phyloP scores from a whole-genome alignment of 441 rosid genomes.

The Populus hybrid region DNA sequence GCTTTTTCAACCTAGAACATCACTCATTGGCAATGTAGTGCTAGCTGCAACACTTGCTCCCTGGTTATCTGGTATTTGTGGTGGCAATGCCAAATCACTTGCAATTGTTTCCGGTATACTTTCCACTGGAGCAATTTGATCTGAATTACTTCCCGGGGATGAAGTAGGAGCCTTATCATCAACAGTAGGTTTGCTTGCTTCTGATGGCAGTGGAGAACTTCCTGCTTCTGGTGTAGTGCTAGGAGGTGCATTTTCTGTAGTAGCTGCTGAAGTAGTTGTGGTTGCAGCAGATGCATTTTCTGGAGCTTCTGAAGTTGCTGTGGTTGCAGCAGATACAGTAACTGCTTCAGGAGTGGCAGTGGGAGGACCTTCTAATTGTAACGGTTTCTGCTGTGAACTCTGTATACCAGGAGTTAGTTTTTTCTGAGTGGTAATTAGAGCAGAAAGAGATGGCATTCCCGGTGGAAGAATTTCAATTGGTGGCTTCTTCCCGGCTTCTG shows the following conservation, averaged over 20 bases:
- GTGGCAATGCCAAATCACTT: slow-evolving; percentile 14
- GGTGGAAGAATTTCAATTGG: slow-evolving; percentile 94
- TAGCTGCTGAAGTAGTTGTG: background rate
- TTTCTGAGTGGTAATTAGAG: slow-evolving; percentile 70
- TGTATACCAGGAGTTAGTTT: slow-evolving; percentile 47
- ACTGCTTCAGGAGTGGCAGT: slow-evolving; percentile 18
- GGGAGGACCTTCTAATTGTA: slow-evolving; percentile 72
- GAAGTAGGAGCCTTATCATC: slow-evolving; percentile 26
- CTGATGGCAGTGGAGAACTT: slow-evolving; percentile 14
- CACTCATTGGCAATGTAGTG: slow-evolving; percentile 7
- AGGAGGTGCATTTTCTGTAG: slow-evolving; percentile 19
- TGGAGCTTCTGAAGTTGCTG: background rate
- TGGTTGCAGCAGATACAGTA: slow-evolving; percentile 13
- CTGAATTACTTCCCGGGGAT: slow-evolving; percentile 31
- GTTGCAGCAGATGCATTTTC: background rate
- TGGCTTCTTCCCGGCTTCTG: slow-evolving; percentile 81
- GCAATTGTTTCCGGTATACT: slow-evolving; percentile 23
- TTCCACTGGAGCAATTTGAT: slow-evolving; percentile 28
- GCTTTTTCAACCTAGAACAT: background rate
- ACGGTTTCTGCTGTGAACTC: slow-evolving; percentile 56
- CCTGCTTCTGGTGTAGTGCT: slow-evolving; percentile 9
- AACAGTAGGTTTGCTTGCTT: slow-evolving; percentile 29
- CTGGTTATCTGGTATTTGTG: slow-evolving; percentile 30
- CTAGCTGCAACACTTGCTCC: slow-evolving; percentile 19
- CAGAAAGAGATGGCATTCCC: slow-evolving; percentile 86